Conservation (phyloP, 2,329 filamentous ascomycete species). For the Metarhizium album region DNA sequence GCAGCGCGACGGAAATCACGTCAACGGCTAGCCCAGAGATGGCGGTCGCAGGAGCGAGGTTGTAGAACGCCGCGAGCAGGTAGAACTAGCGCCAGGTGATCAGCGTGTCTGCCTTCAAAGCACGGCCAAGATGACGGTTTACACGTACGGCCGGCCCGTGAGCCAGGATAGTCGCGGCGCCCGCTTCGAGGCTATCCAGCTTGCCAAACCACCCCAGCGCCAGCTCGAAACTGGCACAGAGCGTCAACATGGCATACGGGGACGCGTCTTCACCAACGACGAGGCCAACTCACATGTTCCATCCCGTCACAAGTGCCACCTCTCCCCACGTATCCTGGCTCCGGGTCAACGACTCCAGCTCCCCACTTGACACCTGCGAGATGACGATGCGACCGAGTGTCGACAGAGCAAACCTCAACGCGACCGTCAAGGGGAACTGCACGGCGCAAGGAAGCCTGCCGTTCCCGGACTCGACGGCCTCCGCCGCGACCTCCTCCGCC, state of each 20-base stretch:
- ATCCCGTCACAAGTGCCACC: constrained; percentile 41
- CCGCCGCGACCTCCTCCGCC: constrained; percentile 5
- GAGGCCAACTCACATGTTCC: constrained; percentile 40
- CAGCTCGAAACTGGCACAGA: constrained; percentile 48
- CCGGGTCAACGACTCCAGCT: constrained; percentile 58
- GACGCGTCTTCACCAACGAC: background rate
- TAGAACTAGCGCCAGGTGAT: constrained; percentile 43
- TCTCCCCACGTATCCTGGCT: constrained; percentile 51
- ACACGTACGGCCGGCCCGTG: constrained; percentile 55
- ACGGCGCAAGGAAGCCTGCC: constrained; percentile 29
- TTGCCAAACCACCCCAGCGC: constrained; percentile 61
- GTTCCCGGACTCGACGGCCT: background rate
- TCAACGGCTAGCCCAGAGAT: constrained; percentile 56
- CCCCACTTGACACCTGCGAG: constrained; percentile 47
- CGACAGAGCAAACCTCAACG: constrained; percentile 51
- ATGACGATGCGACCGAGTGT: constrained; percentile 53
- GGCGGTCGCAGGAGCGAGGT: constrained; percentile 50
- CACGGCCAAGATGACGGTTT: background rate
- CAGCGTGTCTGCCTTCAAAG: background rate
- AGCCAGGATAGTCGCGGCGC: constrained; percentile 55
- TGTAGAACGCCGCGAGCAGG: constrained; percentile 70
- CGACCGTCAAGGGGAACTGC: constrained; percentile 42
- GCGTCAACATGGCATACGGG: constrained; percentile 5
- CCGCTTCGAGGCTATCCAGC: constrained; percentile 64
- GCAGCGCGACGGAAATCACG: constrained; percentile 55